Evolutionary conservation across 768 basidiomycete genomes (phyloP).

Genomic region (Filobasidium wieringae): DNA sequence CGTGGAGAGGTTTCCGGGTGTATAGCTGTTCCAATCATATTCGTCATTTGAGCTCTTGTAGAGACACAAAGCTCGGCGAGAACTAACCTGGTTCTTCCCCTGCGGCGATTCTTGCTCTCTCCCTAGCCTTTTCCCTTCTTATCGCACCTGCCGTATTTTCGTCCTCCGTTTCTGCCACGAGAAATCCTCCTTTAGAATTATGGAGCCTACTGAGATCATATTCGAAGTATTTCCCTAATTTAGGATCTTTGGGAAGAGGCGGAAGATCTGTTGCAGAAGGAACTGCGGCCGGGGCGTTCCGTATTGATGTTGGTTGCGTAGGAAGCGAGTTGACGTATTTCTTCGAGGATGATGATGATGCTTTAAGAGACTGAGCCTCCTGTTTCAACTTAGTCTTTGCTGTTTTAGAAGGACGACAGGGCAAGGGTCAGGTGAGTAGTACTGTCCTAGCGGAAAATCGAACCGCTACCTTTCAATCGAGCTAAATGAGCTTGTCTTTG

Average conservation of each 20-base stretch:
- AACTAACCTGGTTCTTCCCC: slow-evolving; percentile 36
- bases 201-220: slow-evolving; percentile 96
- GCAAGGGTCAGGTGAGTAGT: no score
- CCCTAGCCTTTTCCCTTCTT: slow-evolving; percentile 67
- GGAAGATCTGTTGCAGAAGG: slow-evolving; percentile 3
- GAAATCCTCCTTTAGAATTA: slow-evolving; percentile 90
- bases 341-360: no score
- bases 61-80: neutral
- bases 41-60: neutral
- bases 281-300: slow-evolving; percentile 10
- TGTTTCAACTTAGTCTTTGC: slow-evolving; percentile 21
- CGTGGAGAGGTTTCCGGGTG: slow-evolving; percentile 62
- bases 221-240: slow-evolving; percentile 76
- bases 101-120: slow-evolving; percentile 60
- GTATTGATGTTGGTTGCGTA: slow-evolving; percentile 1
- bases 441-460: no score
- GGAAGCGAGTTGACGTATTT: slow-evolving; percentile 6
- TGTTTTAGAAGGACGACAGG: neutral
- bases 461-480: slow-evolving; percentile 5
- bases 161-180: slow-evolving; percentile 69
- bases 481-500: slow-evolving; percentile 12
- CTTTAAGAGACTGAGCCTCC: slow-evolving; percentile 18
- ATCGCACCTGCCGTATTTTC: slow-evolving; percentile 57
- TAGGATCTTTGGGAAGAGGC: slow-evolving; percentile 31
- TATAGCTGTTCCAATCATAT: slow-evolving; percentile 51